These are phyloP conservation scores for Panellus pusillus DNA, from an alignment of 768 basidiomycete genomes.

Conservation along the genomic window DNA sequence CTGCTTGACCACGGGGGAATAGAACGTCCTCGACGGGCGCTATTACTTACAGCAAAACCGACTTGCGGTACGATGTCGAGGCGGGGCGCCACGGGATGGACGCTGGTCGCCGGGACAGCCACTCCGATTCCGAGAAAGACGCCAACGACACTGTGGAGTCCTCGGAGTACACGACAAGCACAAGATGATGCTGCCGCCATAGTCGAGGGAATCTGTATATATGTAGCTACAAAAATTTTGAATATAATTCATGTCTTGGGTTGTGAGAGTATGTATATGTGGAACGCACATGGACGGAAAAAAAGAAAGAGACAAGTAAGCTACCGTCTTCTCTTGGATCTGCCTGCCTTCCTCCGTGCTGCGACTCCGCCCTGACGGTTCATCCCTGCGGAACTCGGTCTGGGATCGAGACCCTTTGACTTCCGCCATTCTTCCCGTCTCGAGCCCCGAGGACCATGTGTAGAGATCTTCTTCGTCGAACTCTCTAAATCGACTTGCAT, in stretches of 20 bases:
- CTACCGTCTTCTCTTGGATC: conserved; percentile 71
- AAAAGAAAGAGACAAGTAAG: conserved; percentile 15
- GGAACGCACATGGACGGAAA: neutral
- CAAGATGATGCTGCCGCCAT: neutral
- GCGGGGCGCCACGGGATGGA: conserved; percentile 7
- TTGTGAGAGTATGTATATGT: neutral
- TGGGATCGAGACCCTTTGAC: conserved; percentile 69
- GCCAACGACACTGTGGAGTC: conserved; percentile 10
- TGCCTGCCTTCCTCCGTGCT: conserved; percentile 65
- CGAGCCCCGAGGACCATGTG: conserved; percentile 77
- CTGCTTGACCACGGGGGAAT: neutral
- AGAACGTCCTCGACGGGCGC: neutral
- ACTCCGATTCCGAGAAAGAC: conserved; percentile 4
- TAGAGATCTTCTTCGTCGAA: conserved; percentile 54
- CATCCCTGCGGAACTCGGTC: conserved; percentile 52
- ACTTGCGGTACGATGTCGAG: conserved; percentile 13
- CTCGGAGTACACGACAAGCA: conserved; percentile 8
- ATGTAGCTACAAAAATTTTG: conserved; percentile 7
- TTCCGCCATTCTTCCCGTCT: conserved; percentile 80
- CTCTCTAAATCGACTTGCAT: conserved; percentile 55
- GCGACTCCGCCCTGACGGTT: conserved; percentile 67
- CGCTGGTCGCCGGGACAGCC: neutral
- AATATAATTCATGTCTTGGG: neutral
- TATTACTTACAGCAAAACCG: conserved; percentile 10
- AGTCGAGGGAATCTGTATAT: conserved; percentile 2